Evolutionary conservation across 179 eudicot genomes (phyloP).

Genomic region (Beta corolliflora): DNA sequence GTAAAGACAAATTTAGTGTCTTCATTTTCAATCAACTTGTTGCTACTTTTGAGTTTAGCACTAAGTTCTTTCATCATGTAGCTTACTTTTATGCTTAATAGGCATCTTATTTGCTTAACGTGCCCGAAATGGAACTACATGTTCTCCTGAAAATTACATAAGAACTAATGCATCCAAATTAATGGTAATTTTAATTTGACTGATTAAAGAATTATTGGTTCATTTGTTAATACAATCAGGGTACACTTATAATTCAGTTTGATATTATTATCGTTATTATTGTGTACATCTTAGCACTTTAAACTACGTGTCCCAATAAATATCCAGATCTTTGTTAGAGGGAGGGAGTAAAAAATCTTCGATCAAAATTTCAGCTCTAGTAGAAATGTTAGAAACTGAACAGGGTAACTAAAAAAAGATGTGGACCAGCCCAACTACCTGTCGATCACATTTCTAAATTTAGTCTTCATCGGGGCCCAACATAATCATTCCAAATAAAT

Average conservation of each 20-base stretch:
- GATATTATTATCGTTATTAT: too few relatives aligned
- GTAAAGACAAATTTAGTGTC: constrained; percentile 22
- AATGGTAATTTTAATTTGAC: neutral
- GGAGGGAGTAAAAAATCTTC: too few relatives aligned
- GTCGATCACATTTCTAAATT: neutral
- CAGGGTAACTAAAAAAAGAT: too few relatives aligned
- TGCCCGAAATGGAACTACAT: constrained; percentile 2
- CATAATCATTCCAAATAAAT: constrained; percentile 8
- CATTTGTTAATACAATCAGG: too few relatives aligned
- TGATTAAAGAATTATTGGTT: too few relatives aligned
- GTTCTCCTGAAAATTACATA: neutral
- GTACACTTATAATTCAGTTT: too few relatives aligned
- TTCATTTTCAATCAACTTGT: constrained; percentile 17
- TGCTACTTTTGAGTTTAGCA: constrained; percentile 8
- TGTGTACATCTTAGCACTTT: too few relatives aligned
- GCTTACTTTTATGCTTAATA: neutral
- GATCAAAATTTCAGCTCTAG: too few relatives aligned
- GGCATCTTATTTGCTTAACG: neutral
- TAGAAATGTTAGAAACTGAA: too few relatives aligned
- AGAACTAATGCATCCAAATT: neutral
- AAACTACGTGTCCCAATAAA: too few relatives aligned
- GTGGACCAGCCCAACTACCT: constrained; percentile 2
- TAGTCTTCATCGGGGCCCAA: constrained; percentile 21
- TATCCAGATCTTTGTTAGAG: too few relatives aligned
- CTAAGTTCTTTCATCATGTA: neutral